phyloP scores from a whole-genome alignment of 1,284 basidiomycete species.

The Marasmius fiardii region DNA sequence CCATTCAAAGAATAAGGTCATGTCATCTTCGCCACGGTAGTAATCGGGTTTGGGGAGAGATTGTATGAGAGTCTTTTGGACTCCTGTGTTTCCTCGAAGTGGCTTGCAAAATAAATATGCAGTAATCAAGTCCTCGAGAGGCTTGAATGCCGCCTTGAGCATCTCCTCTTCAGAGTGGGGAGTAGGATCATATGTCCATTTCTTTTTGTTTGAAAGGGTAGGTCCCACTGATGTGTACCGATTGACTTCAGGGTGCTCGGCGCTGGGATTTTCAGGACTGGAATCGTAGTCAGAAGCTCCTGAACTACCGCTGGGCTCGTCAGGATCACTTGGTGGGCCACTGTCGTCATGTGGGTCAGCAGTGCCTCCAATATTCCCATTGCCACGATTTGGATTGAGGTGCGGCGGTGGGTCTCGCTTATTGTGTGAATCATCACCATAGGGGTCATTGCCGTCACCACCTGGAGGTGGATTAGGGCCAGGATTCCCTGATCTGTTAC shows the following conservation, averaged over 20 bases:
- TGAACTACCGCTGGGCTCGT: background rate
- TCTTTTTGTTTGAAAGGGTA: background rate
- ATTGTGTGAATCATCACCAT: background rate
- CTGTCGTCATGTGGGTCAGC: background rate
- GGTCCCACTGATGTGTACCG: background rate
- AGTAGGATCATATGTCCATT: slow-evolving; percentile 2
- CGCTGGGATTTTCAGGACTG: background rate
- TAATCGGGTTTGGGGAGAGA: slow-evolving; percentile 1
- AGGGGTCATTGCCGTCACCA: background rate
- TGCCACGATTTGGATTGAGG: background rate
- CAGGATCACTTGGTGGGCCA: background rate
- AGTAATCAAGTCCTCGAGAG: background rate
- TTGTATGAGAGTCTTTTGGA: slow-evolving; percentile 9
- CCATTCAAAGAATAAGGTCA: slow-evolving; percentile 7
- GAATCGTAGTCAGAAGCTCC: background rate
- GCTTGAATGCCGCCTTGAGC: background rate
- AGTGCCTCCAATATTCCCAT: too few relatives aligned
- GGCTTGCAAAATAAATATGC: slow-evolving; percentile 3
- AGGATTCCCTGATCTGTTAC: background rate
- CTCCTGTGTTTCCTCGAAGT: background rate
- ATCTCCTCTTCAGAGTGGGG: background rate
- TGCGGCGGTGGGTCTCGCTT: background rate
- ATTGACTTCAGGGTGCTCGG: background rate
- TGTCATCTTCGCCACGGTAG: slow-evolving; percentile 3
- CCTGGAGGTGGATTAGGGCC: background rate